Evolutionary conservation across 352 stramenopile species (phyloP), one percentile per base, ranked within the genome.

Genomic region (Phytophthora citricola): DNA sequence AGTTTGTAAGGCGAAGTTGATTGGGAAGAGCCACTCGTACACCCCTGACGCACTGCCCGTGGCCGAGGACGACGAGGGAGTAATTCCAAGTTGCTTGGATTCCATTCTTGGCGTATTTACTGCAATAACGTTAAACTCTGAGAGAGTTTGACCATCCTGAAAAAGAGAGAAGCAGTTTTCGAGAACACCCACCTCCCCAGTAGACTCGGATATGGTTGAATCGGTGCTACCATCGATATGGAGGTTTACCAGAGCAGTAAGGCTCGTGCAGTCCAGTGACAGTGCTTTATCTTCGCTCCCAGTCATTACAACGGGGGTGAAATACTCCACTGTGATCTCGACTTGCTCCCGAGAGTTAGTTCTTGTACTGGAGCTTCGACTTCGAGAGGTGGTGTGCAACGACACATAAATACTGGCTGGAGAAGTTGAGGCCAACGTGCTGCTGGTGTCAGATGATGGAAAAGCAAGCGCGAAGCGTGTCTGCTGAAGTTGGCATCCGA

Each of bases 1-100:
- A 15, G 47, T n/a, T 11, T 6, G 12, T 32, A 74, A 31, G 8
- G 56, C 29, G 24, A 75, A 78, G 24, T 32, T 59, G 29, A 78
- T 26, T 22, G 77, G 77, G 41, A 76, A 86, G 38, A 66, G 55
- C 77, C 77, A 86, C 14, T 70, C 56, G 24, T 75, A 76, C 9
- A 55, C 26, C 8, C 27, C 45, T 6, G 41, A 59, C 43, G 53
- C 40, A 15, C 55, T 62, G 5, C 55, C 52, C 12, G 49, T 61
- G 32, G 22, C 9, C 20, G 49, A 55, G 3, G 61, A 49, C 0
- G 71, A 52, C 11, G 56, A 74, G 12, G 76, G 66, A 8, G 73
- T 71, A 47, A 82, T 48, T 2, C 56, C 63, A 55, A 61, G 41
- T 6, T 32, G 27, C 27, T 52, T 59, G 15, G 0, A 1, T 17